Evolutionary conservation across 306 rosid species (phyloP), one percentile per base, ranked within the genome.

Genomic region (Medicago lupulina): DNA sequence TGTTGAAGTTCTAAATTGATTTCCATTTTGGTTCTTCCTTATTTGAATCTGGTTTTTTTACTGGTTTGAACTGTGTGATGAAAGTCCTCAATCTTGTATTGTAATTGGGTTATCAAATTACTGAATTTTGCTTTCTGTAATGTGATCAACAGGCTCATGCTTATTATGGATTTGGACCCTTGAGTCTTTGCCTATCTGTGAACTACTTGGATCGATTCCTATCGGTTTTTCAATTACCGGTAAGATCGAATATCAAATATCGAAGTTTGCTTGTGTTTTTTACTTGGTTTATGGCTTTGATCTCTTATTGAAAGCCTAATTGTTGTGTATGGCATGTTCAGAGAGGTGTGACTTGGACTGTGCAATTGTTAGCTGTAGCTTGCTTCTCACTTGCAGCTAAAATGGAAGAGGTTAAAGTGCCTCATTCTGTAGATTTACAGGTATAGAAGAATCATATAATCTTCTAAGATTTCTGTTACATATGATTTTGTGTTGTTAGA

Each of bases 181-280:
- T 89, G 76, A 83, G 87, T 77, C 64, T 87, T 62, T 95, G 87
- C 82, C 85, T 95, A 54, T 85, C 97, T 7, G 87, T 88, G 81
- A 95, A 90, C 88, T 95, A 95, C 89, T 80, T 88, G 89, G 98
- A 95, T 83, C 96, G 98, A 25, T 95, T 95, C 85, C 88, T 95
- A 55, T 95, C 98, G 9, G 67, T 80, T 11, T 71, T 81, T 64
- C 83, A 87, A 40, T 81, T 92, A 75, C 96, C 91, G 44, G 99
- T 92, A 82, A 89, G 97, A 79, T 83, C 50, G 0, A 70, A 65
- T 47, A 38, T 28, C 80, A 34, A 16, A 50, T 3, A 28, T 28
- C 31, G 31, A 46, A 65, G 51, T 73, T 73, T 79, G 47, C 19
- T 5, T 80, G 57, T 76, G 40, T 68, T 47, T 47, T 41, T 38